Percentiles rank a stretch among this genome's conserved stretches.
Conservation (phyloP, 768 basidiomycete species). For the Pisolithus albus region DNA sequence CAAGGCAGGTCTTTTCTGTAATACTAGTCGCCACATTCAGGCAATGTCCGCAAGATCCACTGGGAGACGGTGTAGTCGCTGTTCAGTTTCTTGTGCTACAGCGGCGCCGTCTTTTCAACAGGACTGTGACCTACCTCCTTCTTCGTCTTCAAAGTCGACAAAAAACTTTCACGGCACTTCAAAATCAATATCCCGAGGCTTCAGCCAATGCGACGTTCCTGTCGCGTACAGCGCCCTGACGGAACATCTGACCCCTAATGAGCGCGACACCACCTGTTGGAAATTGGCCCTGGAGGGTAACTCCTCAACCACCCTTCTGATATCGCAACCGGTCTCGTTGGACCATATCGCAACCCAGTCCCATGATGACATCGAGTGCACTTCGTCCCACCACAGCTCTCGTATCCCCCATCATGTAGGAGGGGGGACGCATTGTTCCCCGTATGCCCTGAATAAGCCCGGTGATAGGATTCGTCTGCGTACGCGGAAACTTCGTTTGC, state of each 20-base stretch:
- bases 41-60: too few species aligned
- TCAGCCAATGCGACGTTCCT: neutral
- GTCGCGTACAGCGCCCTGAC: neutral
- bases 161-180: neutral
- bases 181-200: neutral
- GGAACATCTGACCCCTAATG: constrained; percentile 1
- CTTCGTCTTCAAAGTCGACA: neutral
- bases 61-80: too few species aligned
- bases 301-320: constrained; percentile 17
- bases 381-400: constrained; percentile 5
- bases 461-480: constrained; percentile 21
- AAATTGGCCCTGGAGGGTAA: constrained; percentile 13
- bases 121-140: neutral
- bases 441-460: constrained; percentile 15
- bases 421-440: constrained; percentile 7
- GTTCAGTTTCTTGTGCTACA: neutral
- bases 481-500: constrained; percentile 19
- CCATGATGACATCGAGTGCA: constrained; percentile 2
- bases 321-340: constrained; percentile 11
- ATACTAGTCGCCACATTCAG: too few species aligned
- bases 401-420: neutral
- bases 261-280: constrained; percentile 10
- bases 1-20: too few species aligned
- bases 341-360: neutral
- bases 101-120: neutral